Conservation (phyloP, 306 rosid species). For the Trichosanthes truncata region DNA sequence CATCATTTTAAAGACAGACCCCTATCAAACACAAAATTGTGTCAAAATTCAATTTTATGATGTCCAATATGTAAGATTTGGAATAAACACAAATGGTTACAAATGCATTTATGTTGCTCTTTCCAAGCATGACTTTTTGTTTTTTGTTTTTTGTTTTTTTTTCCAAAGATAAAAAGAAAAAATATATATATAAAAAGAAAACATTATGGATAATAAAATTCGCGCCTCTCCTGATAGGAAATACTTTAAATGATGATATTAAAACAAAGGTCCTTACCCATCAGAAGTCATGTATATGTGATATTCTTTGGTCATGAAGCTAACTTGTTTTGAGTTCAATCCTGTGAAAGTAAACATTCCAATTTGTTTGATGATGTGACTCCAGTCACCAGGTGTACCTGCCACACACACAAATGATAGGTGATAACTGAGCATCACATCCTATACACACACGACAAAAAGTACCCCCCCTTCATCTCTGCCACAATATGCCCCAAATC, state of each 20-base stretch:
- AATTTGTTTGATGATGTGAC: conserved; percentile 94
- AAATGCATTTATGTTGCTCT: too few species aligned
- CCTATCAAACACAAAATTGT: too few species aligned
- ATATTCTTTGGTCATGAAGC: conserved; percentile 85
- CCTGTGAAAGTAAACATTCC: conserved; percentile 99
- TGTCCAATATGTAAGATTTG: not conserved
- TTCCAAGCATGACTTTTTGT: too few species aligned
- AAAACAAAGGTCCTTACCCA: conserved; percentile 44
- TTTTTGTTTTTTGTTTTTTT: too few species aligned
- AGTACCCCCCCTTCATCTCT: not conserved
- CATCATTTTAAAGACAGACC: too few species aligned
- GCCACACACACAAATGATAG: not conserved
- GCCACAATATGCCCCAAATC: not conserved
- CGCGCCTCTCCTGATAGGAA: too few species aligned
- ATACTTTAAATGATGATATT: too few species aligned
- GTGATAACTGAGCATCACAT: not conserved
- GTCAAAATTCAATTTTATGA: too few species aligned
- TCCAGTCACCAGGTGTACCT: conserved; percentile 99
- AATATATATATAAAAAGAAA: too few species aligned
- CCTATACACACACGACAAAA: not conserved
- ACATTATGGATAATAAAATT: not conserved
- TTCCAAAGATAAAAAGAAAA: too few species aligned
- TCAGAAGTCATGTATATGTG: conserved; percentile 96
- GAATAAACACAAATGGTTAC: too few species aligned
- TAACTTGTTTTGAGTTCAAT: conserved; percentile 73